Percentiles rank a stretch among this genome's conserved stretches.
These are phyloP conservation scores for Aspergillus novofumigatus DNA, from an alignment of 2,329 filamentous ascomycete species.

Conservation along the genomic window DNA sequence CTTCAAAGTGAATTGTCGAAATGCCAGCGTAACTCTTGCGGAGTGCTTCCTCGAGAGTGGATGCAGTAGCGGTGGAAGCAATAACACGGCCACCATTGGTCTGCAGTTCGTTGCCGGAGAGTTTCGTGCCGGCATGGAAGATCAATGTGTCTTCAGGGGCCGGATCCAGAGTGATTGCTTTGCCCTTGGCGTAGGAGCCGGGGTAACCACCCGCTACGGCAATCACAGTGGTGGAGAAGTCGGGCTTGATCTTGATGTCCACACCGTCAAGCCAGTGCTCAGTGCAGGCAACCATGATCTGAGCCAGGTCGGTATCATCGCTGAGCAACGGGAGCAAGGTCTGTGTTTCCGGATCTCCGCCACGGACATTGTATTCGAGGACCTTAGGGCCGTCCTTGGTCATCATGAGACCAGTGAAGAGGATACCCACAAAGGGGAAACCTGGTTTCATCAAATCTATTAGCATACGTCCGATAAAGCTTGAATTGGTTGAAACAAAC, in stretches of 20 bases:
- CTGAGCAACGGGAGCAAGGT: conserved; percentile 76
- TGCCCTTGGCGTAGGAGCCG: conserved; percentile 77
- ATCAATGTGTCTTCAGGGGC: conserved; percentile 60
- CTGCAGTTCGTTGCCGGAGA: conserved; percentile 60
- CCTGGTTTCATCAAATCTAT: conserved; percentile 16
- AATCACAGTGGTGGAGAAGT: conserved; percentile 87
- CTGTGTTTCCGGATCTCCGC: conserved; percentile 89
- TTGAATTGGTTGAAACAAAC: conserved; percentile 63
- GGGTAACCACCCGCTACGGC: conserved; percentile 90
- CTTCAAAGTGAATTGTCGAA: conserved; percentile 72
- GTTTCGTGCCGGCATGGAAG: conserved; percentile 87
- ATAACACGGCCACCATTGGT: conserved; percentile 89
- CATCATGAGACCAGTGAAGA: conserved; percentile 76
- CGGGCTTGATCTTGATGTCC: conserved; percentile 61
- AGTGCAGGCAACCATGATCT: conserved; percentile 82
- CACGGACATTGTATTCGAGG: conserved; percentile 89
- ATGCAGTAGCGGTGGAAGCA: conserved; percentile 76
- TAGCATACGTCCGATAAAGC: conserved; percentile 50
- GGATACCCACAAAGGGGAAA: conserved; percentile 42
- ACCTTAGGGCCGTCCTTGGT: conserved; percentile 74
- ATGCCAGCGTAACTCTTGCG: conserved; percentile 84
- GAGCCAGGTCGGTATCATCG: conserved; percentile 74
- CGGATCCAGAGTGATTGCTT: conserved; percentile 55
- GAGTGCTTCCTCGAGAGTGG: conserved; percentile 75
- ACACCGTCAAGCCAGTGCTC: conserved; percentile 69